A percentile compares a stretch with the other conserved stretches of the same genome.
Evolutionary conservation across 139 green algal genomes (phyloP).

Genomic region (Picochlorum sp.): DNA sequence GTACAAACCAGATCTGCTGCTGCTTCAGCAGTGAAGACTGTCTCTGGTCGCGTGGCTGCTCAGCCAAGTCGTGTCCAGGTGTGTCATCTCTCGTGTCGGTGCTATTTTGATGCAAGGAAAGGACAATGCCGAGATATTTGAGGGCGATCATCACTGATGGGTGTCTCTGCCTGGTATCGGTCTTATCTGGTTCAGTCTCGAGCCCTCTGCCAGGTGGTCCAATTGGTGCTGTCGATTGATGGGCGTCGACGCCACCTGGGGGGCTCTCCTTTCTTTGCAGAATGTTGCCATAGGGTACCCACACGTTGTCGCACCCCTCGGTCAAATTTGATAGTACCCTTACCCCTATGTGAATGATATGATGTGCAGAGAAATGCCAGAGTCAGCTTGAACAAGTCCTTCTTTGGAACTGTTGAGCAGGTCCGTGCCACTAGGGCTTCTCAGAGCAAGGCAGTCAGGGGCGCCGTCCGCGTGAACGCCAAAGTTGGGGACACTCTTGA

Average conservation of each 20-base stretch:
- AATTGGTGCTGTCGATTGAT: too few species aligned
- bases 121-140: too few species aligned
- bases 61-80: neutral
- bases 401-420: neutral
- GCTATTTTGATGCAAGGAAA: too few species aligned
- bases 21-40: constrained; percentile 1
- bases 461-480: neutral
- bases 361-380: neutral
- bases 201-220: too few species aligned
- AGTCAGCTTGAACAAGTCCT: neutral
- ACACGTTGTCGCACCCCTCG: too few species aligned
- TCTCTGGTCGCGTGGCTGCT: neutral
- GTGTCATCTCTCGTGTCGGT: neutral
- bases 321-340: too few species aligned
- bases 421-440: neutral
- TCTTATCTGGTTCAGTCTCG: too few species aligned
- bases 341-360: neutral
- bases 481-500: constrained; percentile 84
- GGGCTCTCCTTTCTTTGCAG: neutral
- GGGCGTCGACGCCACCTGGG: too few species aligned
- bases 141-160: too few species aligned
- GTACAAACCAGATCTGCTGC: neutral
- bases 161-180: too few species aligned
- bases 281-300: too few species aligned
- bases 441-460: neutral